A percentile compares a stretch with the other conserved stretches of the same genome.
Conservation (phyloP, 2,329 filamentous ascomycete species). For the Talaromyces sp. region DNA sequence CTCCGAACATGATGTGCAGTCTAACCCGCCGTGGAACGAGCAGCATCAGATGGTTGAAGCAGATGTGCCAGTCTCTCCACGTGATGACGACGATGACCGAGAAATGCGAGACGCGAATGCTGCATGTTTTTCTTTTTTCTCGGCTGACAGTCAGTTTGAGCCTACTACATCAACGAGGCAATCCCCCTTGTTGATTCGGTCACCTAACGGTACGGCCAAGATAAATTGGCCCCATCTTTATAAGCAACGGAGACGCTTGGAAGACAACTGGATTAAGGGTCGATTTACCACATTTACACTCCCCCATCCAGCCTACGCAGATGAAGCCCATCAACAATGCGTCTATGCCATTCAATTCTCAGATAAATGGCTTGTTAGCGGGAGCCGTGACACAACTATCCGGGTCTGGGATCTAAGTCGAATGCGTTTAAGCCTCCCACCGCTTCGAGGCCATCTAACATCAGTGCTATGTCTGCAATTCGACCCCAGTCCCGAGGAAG, state of each 20-base stretch:
- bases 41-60: conserved; percentile 47
- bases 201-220: conserved; percentile 41
- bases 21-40: conserved; percentile 36
- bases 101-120: conserved; percentile 39
- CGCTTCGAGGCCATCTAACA: conserved; percentile 69
- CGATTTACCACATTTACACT: conserved; percentile 83
- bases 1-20: background rate
- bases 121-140: conserved; percentile 26
- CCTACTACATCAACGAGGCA: background rate
- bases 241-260: conserved; percentile 74
- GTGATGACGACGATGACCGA: conserved; percentile 38
- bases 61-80: conserved; percentile 23
- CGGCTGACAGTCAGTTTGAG: background rate
- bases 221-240: conserved; percentile 94
- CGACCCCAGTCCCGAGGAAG: conserved; percentile 78
- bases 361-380: conserved; percentile 80
- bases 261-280: conserved; percentile 86
- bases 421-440: conserved; percentile 67
- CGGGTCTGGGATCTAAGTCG: conserved; percentile 87
- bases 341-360: conserved; percentile 94
- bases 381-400: conserved; percentile 81
- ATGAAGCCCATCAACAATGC: conserved; percentile 85
- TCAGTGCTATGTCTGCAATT: conserved; percentile 95
- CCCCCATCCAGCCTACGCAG: conserved; percentile 71
- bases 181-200: conserved; percentile 30